Evolutionary conservation across 2,329 filamentous ascomycete species (phyloP).

Genomic region (Monosporascus sp.): DNA sequence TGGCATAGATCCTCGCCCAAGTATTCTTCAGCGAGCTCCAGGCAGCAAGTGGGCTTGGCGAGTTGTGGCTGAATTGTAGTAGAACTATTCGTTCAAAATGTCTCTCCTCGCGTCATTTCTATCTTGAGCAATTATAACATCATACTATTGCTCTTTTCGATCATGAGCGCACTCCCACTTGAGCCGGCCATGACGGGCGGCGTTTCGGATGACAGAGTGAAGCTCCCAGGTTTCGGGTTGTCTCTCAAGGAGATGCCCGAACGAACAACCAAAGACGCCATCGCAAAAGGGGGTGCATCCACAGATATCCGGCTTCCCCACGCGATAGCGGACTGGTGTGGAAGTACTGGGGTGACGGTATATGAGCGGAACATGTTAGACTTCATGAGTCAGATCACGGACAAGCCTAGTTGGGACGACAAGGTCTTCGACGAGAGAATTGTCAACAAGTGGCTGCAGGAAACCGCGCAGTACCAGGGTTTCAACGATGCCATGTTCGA

Average conservation of each 20-base stretch:
- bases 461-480: conserved; percentile 9
- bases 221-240: conserved; percentile 5
- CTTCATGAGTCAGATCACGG: conserved; percentile 21
- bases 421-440: conserved; percentile 19
- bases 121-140: too few species aligned
- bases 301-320: conserved; percentile 6
- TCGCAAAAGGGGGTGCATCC: conserved; percentile 1
- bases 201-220: not conserved
- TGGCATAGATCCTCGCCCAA: too few species aligned
- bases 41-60: too few species aligned
- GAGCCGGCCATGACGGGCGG: too few species aligned
- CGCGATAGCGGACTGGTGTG: not conserved
- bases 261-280: not conserved
- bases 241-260: not conserved
- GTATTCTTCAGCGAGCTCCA: too few species aligned
- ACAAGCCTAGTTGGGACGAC: conserved; percentile 21
- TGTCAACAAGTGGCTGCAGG: conserved; percentile 15
- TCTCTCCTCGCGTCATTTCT: too few species aligned
- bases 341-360: not conserved
- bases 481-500: conserved; percentile 33
- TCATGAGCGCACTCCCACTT: too few species aligned
- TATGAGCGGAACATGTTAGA: conserved; percentile 12
- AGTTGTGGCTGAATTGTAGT: too few species aligned
- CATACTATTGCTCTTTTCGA: too few species aligned
- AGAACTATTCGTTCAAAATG: too few species aligned